Evolutionary conservation across 2,329 filamentous ascomycete species (phyloP), one percentile per base, ranked within the genome.

Genomic region (Hymenoscyphus fraxineus): DNA sequence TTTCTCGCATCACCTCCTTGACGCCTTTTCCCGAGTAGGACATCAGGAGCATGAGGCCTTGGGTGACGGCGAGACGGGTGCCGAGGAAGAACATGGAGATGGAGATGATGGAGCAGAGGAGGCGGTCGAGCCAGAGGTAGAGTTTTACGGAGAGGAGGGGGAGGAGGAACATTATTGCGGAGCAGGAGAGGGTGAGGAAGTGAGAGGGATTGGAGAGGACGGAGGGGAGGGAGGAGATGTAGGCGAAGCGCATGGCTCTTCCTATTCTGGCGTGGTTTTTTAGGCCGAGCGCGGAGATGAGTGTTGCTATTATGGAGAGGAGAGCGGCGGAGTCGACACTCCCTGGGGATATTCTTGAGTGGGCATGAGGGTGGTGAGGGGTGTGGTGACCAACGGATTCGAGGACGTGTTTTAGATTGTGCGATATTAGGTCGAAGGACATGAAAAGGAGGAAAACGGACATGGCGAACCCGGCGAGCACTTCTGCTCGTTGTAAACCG

Each of bases 371-470:
- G 71, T 91, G 88, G 72, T 96, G 92, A 27, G 91, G 83, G 62
- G 88, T 84, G 73, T 96, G 92, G 16, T 83, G 83, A 15, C 88
- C 88, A 22, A 86, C 73, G 15, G 77, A 76, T 77, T 97, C 94
- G 12, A 99, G 85, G n/a, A 93, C 85, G 77, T 99, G 94, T 75
- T 97, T 95, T 16, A 97, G 81, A 66, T 92, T 94, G 76, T 99
- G 95, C 51, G 92, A 96, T 66, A 99, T 89, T 59, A 99, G 86
- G 73, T 99, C 95, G 73, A 98, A 89, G 22, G 94, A 94, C 82
- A 97, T 97, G 78, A 99, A 99, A n/a, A 97, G 85, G 13, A 99
- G 85, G 67, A 97, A 92, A 47, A 99, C 90, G 60, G 93, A 96
- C 87, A 98, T 92, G 66, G 93, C 95, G 69, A 99, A 97, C 19